Conservation (phyloP, 306 rosid genomes). For the Luffa aegyptiaca region DNA sequence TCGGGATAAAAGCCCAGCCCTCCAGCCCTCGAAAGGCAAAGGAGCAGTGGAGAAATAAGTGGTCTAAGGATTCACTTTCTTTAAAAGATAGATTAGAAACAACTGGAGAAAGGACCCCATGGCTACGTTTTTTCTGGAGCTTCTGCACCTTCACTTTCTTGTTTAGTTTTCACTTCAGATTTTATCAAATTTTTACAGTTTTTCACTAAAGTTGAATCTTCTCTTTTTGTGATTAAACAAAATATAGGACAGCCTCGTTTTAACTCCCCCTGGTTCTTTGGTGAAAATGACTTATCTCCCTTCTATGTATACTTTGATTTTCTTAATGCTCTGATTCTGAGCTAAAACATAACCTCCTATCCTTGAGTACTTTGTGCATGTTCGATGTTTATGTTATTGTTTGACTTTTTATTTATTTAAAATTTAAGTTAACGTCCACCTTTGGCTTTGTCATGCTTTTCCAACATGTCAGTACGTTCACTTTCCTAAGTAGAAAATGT, state of each 20-base stretch:
- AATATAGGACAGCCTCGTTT: neutral
- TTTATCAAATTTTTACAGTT: neutral
- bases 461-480: neutral
- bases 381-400: neutral
- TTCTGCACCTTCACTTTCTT: neutral
- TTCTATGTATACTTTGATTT: neutral
- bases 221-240: neutral
- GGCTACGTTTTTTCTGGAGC: neutral
- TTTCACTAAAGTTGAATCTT: neutral
- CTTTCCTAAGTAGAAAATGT: neutral
- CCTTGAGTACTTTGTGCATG: neutral
- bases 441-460: neutral
- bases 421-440: neutral
- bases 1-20: neutral
- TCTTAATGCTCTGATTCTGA: neutral
- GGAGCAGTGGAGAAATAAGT: neutral
- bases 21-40: neutral
- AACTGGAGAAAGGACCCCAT: neutral
- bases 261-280: neutral
- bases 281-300: neutral
- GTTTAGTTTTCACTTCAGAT: neutral
- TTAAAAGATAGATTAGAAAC: neutral
- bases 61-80: neutral
- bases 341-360: neutral
- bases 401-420: neutral